Evolutionary conservation across 139 green algal species (phyloP).

Genomic region (Coelastrella sp.): DNA sequence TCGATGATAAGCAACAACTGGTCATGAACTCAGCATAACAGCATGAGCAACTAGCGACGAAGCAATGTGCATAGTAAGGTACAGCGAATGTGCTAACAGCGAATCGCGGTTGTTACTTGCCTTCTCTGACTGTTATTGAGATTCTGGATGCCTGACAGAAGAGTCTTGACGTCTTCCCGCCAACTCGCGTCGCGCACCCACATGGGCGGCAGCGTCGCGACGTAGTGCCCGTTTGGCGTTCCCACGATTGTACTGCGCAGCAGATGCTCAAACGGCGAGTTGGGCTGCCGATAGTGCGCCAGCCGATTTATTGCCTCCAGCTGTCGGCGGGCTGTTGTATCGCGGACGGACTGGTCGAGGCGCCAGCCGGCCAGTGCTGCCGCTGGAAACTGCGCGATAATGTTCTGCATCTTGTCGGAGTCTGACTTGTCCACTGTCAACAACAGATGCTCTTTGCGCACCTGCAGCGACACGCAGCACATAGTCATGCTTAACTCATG

Average conservation of each 20-base stretch:
- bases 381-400: neutral
- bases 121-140: slow-evolving; percentile 44
- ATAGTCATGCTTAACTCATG: no score
- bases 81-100: no score
- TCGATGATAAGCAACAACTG: no score
- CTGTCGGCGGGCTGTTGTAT: slow-evolving; percentile 63
- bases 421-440: slow-evolving; percentile 58
- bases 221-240: neutral
- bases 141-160: neutral
- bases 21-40: no score
- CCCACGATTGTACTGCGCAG: slow-evolving; percentile 20
- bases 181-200: slow-evolving; percentile 39
- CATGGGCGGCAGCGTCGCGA: slow-evolving; percentile 28
- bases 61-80: no score
- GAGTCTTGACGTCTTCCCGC: neutral
- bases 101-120: neutral
- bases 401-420: slow-evolving; percentile 18
- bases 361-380: slow-evolving; percentile 43
- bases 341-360: slow-evolving; percentile 51
- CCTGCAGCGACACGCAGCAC: slow-evolving; percentile 27
- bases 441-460: slow-evolving; percentile 52
- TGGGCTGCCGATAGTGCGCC: neutral
- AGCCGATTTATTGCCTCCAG: slow-evolving; percentile 58
- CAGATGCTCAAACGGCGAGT: slow-evolving; percentile 42
- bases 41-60: no score